Conservation (phyloP, 106 monocot species). For the Agapanthus africanus region DNA sequence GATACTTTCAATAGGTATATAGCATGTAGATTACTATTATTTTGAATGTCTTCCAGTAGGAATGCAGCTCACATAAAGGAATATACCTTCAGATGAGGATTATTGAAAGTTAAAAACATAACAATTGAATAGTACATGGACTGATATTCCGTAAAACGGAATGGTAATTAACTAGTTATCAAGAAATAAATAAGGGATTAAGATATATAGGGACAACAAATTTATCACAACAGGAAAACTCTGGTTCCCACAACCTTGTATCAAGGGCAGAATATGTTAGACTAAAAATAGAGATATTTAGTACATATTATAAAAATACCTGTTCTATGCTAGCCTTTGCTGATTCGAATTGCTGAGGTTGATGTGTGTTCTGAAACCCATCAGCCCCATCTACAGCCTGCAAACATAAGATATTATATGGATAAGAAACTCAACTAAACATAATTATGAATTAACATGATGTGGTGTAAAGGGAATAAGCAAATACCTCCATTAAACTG, state of each 20-base stretch:
- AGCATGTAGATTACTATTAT: not conserved
- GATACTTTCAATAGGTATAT: too few species aligned
- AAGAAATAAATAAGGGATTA: not conserved
- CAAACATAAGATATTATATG: conserved; percentile 4
- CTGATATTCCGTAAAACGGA: not conserved
- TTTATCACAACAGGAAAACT: too few species aligned
- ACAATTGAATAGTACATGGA: not conserved
- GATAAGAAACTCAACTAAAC: not conserved
- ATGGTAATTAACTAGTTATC: not conserved
- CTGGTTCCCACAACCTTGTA: too few species aligned
- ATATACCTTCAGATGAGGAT: too few species aligned
- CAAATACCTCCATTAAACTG: conserved; percentile 55
- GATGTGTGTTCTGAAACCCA: conserved; percentile 94
- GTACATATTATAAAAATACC: conserved; percentile 29
- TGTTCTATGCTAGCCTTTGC: conserved; percentile 81
- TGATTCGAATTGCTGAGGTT: conserved; percentile 58
- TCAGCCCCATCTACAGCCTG: conserved; percentile 88
- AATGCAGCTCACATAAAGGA: too few species aligned
- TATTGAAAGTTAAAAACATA: too few species aligned
- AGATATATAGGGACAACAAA: not conserved
- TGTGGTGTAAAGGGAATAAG: not conserved
- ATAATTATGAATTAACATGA: not conserved
- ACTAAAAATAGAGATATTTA: conserved; percentile 3
- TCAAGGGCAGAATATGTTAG: too few species aligned
- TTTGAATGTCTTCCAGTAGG: not conserved